These are phyloP conservation scores for Penicillium sp. DNA, from an alignment of 2,329 filamentous ascomycete genomes.

Conservation along the genomic window DNA sequence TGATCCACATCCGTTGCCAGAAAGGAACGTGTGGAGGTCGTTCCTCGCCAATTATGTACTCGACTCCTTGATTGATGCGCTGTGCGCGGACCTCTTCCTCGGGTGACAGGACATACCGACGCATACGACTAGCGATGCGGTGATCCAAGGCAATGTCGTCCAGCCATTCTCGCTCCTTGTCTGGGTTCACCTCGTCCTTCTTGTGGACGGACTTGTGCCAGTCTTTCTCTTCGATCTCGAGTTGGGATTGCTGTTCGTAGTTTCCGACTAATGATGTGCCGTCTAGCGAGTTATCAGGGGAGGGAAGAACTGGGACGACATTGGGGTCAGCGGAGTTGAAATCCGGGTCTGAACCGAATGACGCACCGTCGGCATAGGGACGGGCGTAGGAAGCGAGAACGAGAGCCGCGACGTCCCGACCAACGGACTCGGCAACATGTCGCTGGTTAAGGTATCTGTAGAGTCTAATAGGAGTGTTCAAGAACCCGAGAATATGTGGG, in stretches of 20 bases:
- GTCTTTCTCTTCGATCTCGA: slow-evolving; percentile 74
- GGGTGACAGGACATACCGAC: slow-evolving; percentile 70
- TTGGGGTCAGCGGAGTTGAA: not conserved
- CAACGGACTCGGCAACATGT: slow-evolving; percentile 82
- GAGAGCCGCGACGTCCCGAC: slow-evolving; percentile 82
- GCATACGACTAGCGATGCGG: slow-evolving; percentile 78
- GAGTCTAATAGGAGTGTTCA: slow-evolving; percentile 84
- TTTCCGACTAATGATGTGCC: slow-evolving; percentile 38
- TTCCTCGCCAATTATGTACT: slow-evolving; percentile 71
- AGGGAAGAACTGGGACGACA: not conserved
- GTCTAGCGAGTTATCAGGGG: slow-evolving; percentile 25
- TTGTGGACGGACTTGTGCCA: slow-evolving; percentile 84
- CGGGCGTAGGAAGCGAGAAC: slow-evolving; percentile 64
- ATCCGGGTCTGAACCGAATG: slow-evolving; percentile 28
- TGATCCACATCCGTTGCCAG: slow-evolving; percentile 47
- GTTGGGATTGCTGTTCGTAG: slow-evolving; percentile 68
- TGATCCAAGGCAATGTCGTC: slow-evolving; percentile 76
- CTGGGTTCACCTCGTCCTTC: slow-evolving; percentile 52
- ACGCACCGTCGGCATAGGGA: slow-evolving; percentile 43
- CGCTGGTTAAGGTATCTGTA: slow-evolving; percentile 86
- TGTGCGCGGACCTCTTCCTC: slow-evolving; percentile 73
- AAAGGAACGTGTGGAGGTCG: slow-evolving; percentile 40
- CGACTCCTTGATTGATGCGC: slow-evolving; percentile 66
- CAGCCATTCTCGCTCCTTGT: slow-evolving; percentile 75
- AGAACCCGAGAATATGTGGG: slow-evolving; percentile 90